Evolutionary conservation across 805 yeast species (phyloP), one percentile per base, ranked within the genome.

Genomic region (Blastobotrys muscicola): DNA sequence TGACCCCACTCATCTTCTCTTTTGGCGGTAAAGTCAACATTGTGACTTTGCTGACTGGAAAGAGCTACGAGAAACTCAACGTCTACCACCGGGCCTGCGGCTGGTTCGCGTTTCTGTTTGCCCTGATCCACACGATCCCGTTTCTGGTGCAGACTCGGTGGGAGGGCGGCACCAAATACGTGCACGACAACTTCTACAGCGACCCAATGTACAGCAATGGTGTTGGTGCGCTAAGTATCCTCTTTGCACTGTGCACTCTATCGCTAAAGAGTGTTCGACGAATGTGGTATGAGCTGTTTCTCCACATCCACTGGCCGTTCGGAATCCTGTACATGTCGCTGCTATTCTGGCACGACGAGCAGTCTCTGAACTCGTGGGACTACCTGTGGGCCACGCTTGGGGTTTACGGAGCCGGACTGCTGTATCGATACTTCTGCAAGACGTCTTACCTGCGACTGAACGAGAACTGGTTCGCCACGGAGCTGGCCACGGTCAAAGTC

Each of bases 1-100:
- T 51, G 44, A 50, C 49, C 11, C 54, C 54, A n/a, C 47, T 51
- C 32, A 51, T 51, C 23, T 51, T 39, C 33, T 45, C 49, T 6
- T 41, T 51, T 16, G 38, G 47, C 2, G 50, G 52, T 29, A 49
- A 49, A 30, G 15, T 48, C 33, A 49, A 44, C 30, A 33, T 47
- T 12, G 36, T 49, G 29, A 41, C 50, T 10, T 20, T 23, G 16
- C 13, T 49, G 20, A 49, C 52, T 10, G 52, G 50, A 1, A 33
- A 39, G 11, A 44, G 50, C 39, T 49, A 49, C 29, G 48, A 49
- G 31, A 44, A 41, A 38, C 45, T 49, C 10, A 47, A 49, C 36
- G 43, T 38, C 9, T 41, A 31, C 29, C 50, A 49, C 44, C 42
- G 45, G 29, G 39, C 43, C 16, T 33, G 39, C 10, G 50, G 44